Evolutionary conservation across 768 basidiomycete species (phyloP).

Genomic region (Lactarius vividus): DNA sequence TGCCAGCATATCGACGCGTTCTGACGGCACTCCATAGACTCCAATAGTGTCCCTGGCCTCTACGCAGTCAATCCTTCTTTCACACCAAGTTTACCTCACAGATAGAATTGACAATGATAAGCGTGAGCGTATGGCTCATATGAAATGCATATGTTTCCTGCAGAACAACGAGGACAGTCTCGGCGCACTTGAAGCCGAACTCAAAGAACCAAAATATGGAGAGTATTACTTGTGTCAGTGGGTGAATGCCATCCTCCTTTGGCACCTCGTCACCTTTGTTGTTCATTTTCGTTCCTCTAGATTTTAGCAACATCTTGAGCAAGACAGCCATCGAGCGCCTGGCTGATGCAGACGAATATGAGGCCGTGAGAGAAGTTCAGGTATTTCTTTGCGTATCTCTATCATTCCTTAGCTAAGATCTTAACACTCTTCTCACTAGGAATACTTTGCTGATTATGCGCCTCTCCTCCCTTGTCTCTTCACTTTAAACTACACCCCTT

Average conservation of each 20-base stretch:
- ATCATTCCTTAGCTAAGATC: conserved; percentile 20
- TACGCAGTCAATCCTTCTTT: conserved; percentile 88
- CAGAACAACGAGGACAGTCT: conserved; percentile 80
- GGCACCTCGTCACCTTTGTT: conserved; percentile 12
- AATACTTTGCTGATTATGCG: conserved; percentile 96
- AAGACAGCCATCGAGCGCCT: conserved; percentile 90
- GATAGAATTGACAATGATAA: conserved; percentile 95
- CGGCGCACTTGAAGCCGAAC: conserved; percentile 76
- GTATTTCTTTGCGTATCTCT: conserved; percentile 42
- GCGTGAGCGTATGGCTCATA: conserved; percentile 89
- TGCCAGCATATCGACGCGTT: not conserved
- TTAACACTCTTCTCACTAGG: conserved; percentile 46
- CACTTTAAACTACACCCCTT: conserved; percentile 77
- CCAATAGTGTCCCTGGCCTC: conserved; percentile 94
- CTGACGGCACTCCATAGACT: conserved; percentile 53
- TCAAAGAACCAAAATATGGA: conserved; percentile 90
- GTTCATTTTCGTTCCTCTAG: conserved; percentile 40
- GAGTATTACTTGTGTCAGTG: conserved; percentile 99
- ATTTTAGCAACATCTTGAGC: conserved; percentile 92
- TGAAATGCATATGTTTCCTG: conserved; percentile 96
- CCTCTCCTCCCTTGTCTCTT: conserved; percentile 85
- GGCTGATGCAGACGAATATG: conserved; percentile 92
- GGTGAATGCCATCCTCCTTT: conserved; percentile 49
- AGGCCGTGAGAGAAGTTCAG: conserved; percentile 96
- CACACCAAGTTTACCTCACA: conserved; percentile 96